Base-by-base conservation (phyloP, 257 asterid species). In the Misopates orontium region DNA sequence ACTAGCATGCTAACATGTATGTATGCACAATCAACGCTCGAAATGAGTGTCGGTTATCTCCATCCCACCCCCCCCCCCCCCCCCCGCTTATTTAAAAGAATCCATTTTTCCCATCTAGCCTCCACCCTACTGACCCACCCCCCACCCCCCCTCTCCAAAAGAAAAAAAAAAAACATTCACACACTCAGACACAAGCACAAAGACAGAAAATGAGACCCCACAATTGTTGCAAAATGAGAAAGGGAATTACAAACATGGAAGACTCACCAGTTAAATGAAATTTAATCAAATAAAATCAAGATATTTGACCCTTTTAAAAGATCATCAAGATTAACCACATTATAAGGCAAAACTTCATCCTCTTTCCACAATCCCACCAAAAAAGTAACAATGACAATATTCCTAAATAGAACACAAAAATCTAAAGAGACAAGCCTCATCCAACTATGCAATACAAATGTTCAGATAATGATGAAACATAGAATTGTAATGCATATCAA, bases 371-470 rank as follows among this genome's bases (percentile, higher is more conserved):
- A 16, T 41, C 5, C 61, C 41, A 45, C 41, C 54, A 11, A 60
- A 51, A 60, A 54, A 52, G 10, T 52, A 52, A 52, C 4, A 10
- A 21, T 21, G 17, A 52, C 15, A 52, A 52, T 61, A 13, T 50
- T 32, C 42, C 71, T 36, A 19, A 8, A 47, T 13, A 52, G 41
- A 24, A 70, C 18, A 24, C 54, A 28, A 21, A 36, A 61, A 48
- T 0, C 19, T 10, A 36, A 60, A 74, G 8, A 18, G 9, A 15
- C 13, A 36, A 39, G 42, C 39, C 67, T 24, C 55, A 70, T 70
- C 55, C 60, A 62, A 50, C 53, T 44, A 52, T 23, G 14, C 39
- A 10, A 67, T 42, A 62, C 66, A 57, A 51, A 64, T 60, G 72
- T 48, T 23, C 4, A 41, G 22, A 48, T n/a, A 64, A 60, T 48